Base-by-base conservation (phyloP, 371 early-diverging fungal species). In the Choanephora cucurbitarum region DNA sequence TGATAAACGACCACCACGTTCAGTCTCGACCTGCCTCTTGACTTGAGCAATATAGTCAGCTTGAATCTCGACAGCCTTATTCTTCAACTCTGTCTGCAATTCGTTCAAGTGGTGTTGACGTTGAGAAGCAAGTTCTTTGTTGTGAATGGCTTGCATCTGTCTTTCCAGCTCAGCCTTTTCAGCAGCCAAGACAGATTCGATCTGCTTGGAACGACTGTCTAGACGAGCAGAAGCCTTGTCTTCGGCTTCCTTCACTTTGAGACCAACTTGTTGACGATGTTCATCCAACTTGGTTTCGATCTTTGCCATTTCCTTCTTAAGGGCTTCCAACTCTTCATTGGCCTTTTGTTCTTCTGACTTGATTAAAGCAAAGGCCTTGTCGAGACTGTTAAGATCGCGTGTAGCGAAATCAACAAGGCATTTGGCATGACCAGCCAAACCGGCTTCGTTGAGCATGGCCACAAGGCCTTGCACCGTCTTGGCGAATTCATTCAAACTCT, bases 1-100 rank as follows among this genome's bases (percentile, higher is more conserved):
- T 3, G 96, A 91, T 52, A 98, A 75, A 24, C 96, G 89, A 19
- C 96, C 94, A 37, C 87, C 88, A 42, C 96, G 90, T 75, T 97
- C 98, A 32, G 78, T 71, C 57, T 97, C 98, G 2, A 97, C 92
- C 37, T 87, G 80, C 17, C 80, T 75, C 55, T 86, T 84, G 58
- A 94, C 87, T 66, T 92, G 83, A 11, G 84, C 78, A 21, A 77
- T 69, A 73, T 81, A 85, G 18, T 79, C 71, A 13, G 80, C 72
- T 60, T 85, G 81, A 60, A 84, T 70, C 31, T 77, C 78, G 21
- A 74, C 61, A 10, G 79, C 81, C 46, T 84, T 83, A 46, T 72
- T 67, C 60, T 70, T 52, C 44, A 85, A 58, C 54, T 75, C 80
- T 7, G 63, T 57, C 44, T 69, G 42, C 33, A 81, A 63, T 47